These are phyloP conservation scores for Salix purpurea DNA, from an alignment of 345 rosid species.

Conservation along the genomic window DNA sequence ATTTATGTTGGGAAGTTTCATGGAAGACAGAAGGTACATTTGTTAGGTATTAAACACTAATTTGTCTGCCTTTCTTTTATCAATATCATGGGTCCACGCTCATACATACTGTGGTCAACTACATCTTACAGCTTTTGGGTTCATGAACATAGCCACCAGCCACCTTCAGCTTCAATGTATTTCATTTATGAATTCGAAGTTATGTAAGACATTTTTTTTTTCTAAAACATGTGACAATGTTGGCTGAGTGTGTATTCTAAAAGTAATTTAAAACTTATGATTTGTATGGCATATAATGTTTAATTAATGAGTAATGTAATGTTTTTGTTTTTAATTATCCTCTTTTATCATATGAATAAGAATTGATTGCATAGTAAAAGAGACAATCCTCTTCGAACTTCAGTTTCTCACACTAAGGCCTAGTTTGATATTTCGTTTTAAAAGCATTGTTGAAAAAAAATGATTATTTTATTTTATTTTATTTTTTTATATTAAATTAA, in stretches of 20 bases:
- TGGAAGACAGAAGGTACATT: not conserved
- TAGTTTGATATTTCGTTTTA: too few relatives aligned
- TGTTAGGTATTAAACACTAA: not conserved
- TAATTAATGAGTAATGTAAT: too few relatives aligned
- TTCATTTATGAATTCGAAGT: not conserved
- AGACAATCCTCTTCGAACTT: too few relatives aligned
- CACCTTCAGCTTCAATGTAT: not conserved
- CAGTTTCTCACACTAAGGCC: too few relatives aligned
- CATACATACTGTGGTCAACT: not conserved
- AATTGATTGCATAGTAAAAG: too few relatives aligned
- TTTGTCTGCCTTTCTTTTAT: not conserved
- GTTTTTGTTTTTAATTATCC: too few relatives aligned
- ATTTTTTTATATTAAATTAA: too few relatives aligned
- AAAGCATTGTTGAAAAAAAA: too few relatives aligned
- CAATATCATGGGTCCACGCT: slow-evolving; percentile 8
- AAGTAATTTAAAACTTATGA: not conserved
- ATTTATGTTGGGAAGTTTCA: not conserved
- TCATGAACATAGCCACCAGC: slow-evolving; percentile 9
- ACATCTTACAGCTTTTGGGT: not conserved
- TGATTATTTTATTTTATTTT: too few relatives aligned
- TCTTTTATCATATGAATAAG: too few relatives aligned
- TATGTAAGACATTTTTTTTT: not conserved
- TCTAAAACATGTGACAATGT: not conserved
- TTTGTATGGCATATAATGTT: too few relatives aligned
- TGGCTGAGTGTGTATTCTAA: not conserved